These are phyloP conservation scores for Leptomonas pyrrhocoris DNA, from an alignment of 208 protist genomes.

Conservation along the genomic window DNA sequence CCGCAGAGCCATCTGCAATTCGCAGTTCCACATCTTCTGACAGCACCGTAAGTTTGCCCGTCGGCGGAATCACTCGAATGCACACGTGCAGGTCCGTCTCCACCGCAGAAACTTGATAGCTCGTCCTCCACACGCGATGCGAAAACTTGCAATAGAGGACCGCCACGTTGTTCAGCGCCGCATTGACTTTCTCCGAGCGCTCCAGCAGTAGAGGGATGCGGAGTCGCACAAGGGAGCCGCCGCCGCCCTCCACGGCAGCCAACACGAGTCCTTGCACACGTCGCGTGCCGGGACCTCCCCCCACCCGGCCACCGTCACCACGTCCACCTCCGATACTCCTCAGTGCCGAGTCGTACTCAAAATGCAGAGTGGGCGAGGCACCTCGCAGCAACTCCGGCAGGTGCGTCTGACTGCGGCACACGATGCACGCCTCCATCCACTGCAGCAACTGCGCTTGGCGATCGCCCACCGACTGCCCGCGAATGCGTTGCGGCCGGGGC, in stretches of 20 bases:
- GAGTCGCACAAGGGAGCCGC: conserved; percentile 27
- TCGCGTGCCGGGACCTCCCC: conserved; percentile 14
- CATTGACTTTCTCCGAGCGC: conserved; percentile 10
- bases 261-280: conserved; percentile 31
- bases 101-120: conserved; percentile 23
- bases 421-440: conserved; percentile 53
- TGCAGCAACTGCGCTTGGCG: conserved; percentile 29
- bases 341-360: conserved; percentile 54
- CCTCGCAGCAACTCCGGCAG: conserved; percentile 28
- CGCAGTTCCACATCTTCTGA: conserved; percentile 37
- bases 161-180: conserved; percentile 36
- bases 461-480: conserved; percentile 20
- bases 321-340: neutral
- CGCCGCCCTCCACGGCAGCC: conserved; percentile 13
- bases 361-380: conserved; percentile 30
- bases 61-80: conserved; percentile 1
- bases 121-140: conserved; percentile 12
- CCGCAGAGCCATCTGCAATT: conserved; percentile 13
- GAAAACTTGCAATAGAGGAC: conserved; percentile 49
- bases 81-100: conserved; percentile 35
- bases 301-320: neutral
- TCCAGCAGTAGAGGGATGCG: conserved; percentile 39
- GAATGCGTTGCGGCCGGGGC: conserved; percentile 29
- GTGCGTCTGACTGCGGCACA: conserved; percentile 19
- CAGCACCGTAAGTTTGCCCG: conserved; percentile 18